Evolutionary conservation across 768 basidiomycete genomes (phyloP), one percentile per base, ranked within the genome.

Genomic region (Collybia mongolica): DNA sequence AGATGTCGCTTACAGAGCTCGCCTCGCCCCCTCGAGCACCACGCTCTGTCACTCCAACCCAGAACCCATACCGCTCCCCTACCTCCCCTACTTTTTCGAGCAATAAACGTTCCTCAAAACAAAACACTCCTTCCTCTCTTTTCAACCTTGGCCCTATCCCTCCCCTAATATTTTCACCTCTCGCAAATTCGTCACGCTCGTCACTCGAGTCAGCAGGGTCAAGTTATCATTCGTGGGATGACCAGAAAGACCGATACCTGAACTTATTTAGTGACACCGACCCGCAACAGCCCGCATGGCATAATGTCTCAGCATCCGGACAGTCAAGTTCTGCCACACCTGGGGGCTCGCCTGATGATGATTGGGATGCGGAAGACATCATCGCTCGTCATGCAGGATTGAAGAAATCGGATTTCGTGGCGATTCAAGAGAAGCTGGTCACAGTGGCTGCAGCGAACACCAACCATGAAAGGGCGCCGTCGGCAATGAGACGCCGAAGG

Each of bases 171-270:
- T 77, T 92, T 46, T 83, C 86, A 32, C 84, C 88, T 3, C 67
- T 87, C 15, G 78, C 77, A 14, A 91, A 84, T 54, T 87, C 88
- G 6, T 92, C 90, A 23, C 79, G 84, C 23, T 88, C 89, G 12
- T 93, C 91, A 5, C 68, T 93, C 18, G 88, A 84, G 51, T 91
- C 90, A 8, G 77, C 75, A 29, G 89, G 91, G 14, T 93, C 91
- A 2, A 93, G 91, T 65, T 93, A 89, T 64, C 90, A 92, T 62
- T 90, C 90, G 3, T 84, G 78, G 79, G 87, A 90, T 48, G 83
- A 70, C 18, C 82, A 84, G 55, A 78, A 79, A 50, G 82, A 86
- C 54, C 73, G 73, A 39, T 64, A 76, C 43, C 65, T 79, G 46
- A 76, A 72, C 40, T 57, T 88, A 19, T 82, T 90, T 62, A 73